Conservation (phyloP, 2,329 filamentous ascomycete species). For the Talaromyces rugulosus region DNA sequence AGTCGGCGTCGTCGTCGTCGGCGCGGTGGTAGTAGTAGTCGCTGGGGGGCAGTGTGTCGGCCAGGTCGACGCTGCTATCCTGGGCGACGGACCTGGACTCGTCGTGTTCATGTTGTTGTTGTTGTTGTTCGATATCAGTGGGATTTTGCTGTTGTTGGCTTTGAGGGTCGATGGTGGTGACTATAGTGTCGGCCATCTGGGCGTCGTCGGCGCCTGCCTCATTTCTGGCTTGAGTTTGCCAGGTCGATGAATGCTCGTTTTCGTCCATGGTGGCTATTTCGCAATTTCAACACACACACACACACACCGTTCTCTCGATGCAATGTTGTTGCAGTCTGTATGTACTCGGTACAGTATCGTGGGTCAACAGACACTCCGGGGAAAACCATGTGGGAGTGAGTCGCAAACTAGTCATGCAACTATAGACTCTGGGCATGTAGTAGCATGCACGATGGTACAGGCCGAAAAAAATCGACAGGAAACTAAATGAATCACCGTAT, state of each 20-base stretch:
- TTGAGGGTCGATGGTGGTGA: neutral
- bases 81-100: neutral
- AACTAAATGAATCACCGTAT: too few species aligned
- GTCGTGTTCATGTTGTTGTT: neutral
- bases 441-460: too few species aligned
- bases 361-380: too few species aligned
- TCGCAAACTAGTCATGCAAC: too few species aligned
- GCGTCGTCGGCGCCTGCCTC: too few species aligned
- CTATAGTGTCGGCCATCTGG: neutral
- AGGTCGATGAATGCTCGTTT: neutral
- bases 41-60: neutral
- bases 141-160: neutral
- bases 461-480: too few species aligned
- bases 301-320: neutral
- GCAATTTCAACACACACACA: neutral
- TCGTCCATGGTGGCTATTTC: neutral
- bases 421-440: too few species aligned
- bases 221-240: neutral
- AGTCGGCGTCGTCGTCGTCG: slow-evolving; percentile 13
- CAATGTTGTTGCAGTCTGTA: neutral
- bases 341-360: too few species aligned
- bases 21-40: slow-evolving; percentile 7
- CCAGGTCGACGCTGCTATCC: neutral
- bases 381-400: too few species aligned
- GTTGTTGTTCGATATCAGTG: neutral